Evolutionary conservation across 1,284 basidiomycete genomes (phyloP), one percentile per base, ranked within the genome.

Genomic region (Cryptococcus sp.): DNA sequence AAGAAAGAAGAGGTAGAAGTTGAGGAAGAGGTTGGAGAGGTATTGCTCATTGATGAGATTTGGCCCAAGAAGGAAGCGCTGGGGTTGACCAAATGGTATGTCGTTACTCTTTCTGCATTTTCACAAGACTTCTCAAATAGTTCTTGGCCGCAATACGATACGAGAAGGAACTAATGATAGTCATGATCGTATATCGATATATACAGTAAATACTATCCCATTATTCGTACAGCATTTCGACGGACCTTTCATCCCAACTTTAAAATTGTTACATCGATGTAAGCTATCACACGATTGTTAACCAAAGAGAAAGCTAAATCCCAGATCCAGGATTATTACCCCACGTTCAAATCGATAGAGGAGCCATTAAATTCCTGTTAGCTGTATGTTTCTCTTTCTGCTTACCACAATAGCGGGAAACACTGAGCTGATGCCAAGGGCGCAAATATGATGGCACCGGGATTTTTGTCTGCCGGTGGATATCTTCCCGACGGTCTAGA

Each of bases 11-110:
- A 62, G 21, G 66, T 60, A 7, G 84, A 84, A 59, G 63, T 49
- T 1, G 69, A 58, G 10, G 69, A 62, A 34, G 71, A 68, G 24
- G 16, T 7, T 16, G 81, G 81, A 43, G 88, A 87, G 58, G 83
- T 83, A 2, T 71, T 65, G 1, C 67, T 82, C 18, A 78, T 99
- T 21, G 96, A 99, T 70, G 82, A 83, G 63, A 83, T 98, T 52
- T 98, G 96, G 96, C 91, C 93, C 13, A 99, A 98, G 85, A 98
- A 98, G 80, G 93, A 98, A 77, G 80, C 85, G 1, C 79, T 98
- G 44, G 86, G 88, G 7, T 85, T 88, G 63, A 88, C 93, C 56
- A 98, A 98, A 80, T 97, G 92, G 93, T 96, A 66, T 69, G 88
- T 82, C 21, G 7, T 7, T 19, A 7, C 36, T 16, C 7, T 39